Conservation (phyloP, 192 early-diverging fungal genomes). For the Obelidium mucronatum region DNA sequence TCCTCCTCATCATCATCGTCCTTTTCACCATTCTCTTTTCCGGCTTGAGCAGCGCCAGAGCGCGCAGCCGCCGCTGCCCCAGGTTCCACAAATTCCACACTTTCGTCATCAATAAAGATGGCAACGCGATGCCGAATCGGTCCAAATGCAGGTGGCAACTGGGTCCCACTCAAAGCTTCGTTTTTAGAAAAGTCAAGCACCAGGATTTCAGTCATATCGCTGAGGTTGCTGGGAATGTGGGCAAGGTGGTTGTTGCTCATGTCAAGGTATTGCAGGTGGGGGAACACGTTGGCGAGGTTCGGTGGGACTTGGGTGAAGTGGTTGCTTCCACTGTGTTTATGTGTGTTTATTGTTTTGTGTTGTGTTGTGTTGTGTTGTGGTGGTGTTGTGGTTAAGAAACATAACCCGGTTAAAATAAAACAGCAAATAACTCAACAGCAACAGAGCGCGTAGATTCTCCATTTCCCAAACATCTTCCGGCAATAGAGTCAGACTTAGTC, state of each 20-base stretch:
- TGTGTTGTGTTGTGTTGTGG: not conserved
- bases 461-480: slow-evolving; percentile 49
- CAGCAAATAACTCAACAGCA: slow-evolving; percentile 53
- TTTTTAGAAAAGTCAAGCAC: slow-evolving; percentile 54
- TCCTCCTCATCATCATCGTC: slow-evolving; percentile 5
- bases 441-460: slow-evolving; percentile 37
- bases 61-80: not conserved
- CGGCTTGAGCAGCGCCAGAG: not conserved
- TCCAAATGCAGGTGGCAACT: slow-evolving; percentile 39
- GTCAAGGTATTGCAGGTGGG: slow-evolving; percentile 51
- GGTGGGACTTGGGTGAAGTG: slow-evolving; percentile 43
- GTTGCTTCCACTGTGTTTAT: slow-evolving; percentile 47
- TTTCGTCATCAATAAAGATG: slow-evolving; percentile 41
- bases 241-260: slow-evolving; percentile 45
- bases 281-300: slow-evolving; percentile 44
- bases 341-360: not conserved
- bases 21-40: not conserved
- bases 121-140: slow-evolving; percentile 39
- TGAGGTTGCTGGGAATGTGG: slow-evolving; percentile 35
- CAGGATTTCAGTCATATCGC: slow-evolving; percentile 47
- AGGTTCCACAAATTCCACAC: slow-evolving; percentile 20
- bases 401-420: not conserved
- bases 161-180: slow-evolving; percentile 25
- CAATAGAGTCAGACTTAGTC: slow-evolving; percentile 39
- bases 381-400: not conserved